Percentiles rank a stretch among this genome's conserved stretches.
phyloP scores from a whole-genome alignment of 495 filamentous ascomycete species.

The Penicillium longicatenatum region DNA sequence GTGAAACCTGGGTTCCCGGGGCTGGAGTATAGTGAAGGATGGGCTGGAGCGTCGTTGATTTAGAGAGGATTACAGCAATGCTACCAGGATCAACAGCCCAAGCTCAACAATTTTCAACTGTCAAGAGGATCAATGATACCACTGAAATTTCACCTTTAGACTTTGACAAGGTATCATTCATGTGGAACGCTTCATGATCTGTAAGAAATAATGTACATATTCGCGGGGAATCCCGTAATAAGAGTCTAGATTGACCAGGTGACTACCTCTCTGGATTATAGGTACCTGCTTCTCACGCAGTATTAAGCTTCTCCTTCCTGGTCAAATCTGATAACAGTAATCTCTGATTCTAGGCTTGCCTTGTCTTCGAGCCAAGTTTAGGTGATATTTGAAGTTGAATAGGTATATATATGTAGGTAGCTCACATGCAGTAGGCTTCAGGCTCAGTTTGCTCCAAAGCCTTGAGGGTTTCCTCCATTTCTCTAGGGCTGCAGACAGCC shows the following conservation, averaged over 20 bases:
- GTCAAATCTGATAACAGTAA: neutral
- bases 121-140: neutral
- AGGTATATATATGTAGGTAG: neutral
- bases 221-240: neutral
- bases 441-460: conserved; percentile 74
- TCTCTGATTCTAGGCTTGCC: neutral
- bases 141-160: neutral
- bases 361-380: neutral
- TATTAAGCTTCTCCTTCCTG: neutral
- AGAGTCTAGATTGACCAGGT: too few relatives aligned
- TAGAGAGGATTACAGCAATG: neutral
- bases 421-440: conserved; percentile 25
- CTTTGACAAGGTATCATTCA: neutral
- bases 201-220: neutral
- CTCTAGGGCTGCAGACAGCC: conserved; percentile 82
- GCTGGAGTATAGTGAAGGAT: conserved; percentile 37
- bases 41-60: neutral
- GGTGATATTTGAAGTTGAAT: neutral
- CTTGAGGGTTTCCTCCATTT: conserved; percentile 74
- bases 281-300: neutral
- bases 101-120: neutral
- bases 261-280: neutral
- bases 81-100: neutral
- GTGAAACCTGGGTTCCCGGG: conserved; percentile 63
- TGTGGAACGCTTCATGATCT: neutral